phyloP scores from a whole-genome alignment of 163 green algal species.

The Coccomyxa subellipsoidea region DNA sequence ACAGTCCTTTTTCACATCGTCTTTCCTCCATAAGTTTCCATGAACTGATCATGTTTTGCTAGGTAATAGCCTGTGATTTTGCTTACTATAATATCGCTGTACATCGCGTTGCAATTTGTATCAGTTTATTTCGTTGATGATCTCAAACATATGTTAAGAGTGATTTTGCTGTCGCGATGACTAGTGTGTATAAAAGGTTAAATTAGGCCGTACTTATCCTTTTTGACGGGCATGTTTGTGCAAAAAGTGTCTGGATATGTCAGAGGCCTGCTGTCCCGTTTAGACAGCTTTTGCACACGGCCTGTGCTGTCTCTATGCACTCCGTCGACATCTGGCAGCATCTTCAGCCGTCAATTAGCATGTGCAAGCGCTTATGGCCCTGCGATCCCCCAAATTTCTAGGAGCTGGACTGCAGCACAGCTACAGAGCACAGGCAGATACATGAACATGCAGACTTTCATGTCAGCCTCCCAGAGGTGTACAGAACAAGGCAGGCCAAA shows the following conservation, averaged over 20 bases:
- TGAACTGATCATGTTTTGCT: too few relatives aligned
- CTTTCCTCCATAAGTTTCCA: too few relatives aligned
- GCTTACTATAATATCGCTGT: too few relatives aligned
- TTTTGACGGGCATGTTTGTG: not conserved
- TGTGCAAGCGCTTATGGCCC: not conserved
- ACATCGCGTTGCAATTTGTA: too few relatives aligned
- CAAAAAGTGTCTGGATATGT: not conserved
- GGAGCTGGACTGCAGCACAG: not conserved
- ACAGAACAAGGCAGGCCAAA: not conserved
- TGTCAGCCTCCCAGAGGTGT: not conserved
- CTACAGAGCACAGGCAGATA: not conserved
- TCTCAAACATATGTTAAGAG: too few relatives aligned
- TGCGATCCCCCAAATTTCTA: not conserved
- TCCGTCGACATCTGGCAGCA: not conserved
- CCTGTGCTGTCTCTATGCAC: not conserved
- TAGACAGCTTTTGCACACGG: not conserved
- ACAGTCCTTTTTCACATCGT: too few relatives aligned
- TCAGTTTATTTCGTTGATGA: too few relatives aligned
- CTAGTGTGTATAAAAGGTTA: not conserved
- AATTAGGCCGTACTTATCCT: not conserved
- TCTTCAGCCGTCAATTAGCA: not conserved
- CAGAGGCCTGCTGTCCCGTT: not conserved
- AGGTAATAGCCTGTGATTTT: too few relatives aligned
- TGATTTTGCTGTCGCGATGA: too few relatives aligned
- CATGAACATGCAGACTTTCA: too few relatives aligned